Evolutionary conservation across 257 asterid genomes (phyloP).

Genomic region (Datura wrightii): DNA sequence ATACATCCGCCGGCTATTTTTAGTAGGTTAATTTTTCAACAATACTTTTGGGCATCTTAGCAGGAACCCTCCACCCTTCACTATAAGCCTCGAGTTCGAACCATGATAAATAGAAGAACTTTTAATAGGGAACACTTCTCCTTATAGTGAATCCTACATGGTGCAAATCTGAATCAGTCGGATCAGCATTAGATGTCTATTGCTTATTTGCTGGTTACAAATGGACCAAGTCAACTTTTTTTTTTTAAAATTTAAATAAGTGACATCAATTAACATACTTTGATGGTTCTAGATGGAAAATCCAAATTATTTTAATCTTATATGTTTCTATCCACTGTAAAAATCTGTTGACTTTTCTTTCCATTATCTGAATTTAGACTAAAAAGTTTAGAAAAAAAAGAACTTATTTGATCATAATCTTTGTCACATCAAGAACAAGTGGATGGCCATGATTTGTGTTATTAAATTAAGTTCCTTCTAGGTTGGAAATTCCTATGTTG

Average conservation of each 20-base stretch:
- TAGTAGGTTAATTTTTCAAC: too few relatives aligned
- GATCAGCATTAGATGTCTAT: background rate
- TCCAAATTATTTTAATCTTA: background rate
- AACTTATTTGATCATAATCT: too few relatives aligned
- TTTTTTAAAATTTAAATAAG: background rate
- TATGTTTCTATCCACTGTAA: background rate
- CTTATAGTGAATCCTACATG: too few relatives aligned
- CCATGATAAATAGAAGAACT: too few relatives aligned
- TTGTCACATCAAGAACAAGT: background rate
- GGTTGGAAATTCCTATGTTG: background rate
- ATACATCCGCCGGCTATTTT: too few relatives aligned
- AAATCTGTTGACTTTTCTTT: background rate
- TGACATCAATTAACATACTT: background rate
- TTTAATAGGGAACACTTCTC: too few relatives aligned
- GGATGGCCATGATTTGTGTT: background rate
- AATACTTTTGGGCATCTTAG: background rate
- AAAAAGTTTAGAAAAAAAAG: background rate
- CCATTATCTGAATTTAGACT: background rate
- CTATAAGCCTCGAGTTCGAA: background rate
- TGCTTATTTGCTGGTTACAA: background rate
- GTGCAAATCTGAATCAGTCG: background rate
- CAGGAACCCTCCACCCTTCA: background rate
- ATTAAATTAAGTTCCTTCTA: background rate
- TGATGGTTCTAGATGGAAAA: background rate
- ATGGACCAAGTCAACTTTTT: background rate